These are phyloP conservation scores for Sporothrix globosa DNA, from an alignment of 2,329 filamentous ascomycete species.

Conservation along the genomic window DNA sequence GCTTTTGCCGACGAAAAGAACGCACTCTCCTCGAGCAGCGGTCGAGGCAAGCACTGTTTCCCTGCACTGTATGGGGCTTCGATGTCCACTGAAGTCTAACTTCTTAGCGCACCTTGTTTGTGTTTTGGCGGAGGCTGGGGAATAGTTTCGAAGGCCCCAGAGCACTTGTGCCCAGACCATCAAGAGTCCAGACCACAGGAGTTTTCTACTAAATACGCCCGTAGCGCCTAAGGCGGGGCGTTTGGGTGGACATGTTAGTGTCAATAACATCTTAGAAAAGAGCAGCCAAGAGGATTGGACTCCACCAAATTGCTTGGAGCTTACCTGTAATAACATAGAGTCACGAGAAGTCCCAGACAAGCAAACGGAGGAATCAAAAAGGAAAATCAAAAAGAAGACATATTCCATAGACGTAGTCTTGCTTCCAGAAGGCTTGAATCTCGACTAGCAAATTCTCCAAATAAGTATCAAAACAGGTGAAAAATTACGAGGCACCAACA, in stretches of 20 bases:
- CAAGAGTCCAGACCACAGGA: neutral
- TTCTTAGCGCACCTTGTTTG: neutral
- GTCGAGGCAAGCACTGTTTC: neutral
- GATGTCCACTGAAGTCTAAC: neutral
- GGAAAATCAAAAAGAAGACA: neutral
- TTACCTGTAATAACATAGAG: neutral
- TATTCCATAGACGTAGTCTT: neutral
- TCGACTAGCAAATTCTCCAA: neutral
- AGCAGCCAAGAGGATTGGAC: neutral
- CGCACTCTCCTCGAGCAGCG: neutral
- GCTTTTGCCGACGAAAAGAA: neutral
- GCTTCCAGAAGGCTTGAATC: neutral
- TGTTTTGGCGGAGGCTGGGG: neutral
- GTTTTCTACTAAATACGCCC: slow-evolving; percentile 7
- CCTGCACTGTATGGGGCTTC: slow-evolving; percentile 11
- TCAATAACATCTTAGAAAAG: neutral
- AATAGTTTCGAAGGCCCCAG: neutral
- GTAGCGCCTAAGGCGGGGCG: slow-evolving; percentile 1
- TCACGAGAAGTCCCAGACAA: slow-evolving; percentile 1
- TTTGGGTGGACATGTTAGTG: neutral
- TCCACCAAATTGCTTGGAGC: neutral
- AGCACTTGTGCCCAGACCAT: too few relatives aligned
- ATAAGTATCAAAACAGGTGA: neutral
- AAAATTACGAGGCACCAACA: neutral
- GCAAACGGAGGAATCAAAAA: neutral